Evolutionary conservation across 441 rosid species (phyloP), one percentile per base, ranked within the genome.

Genomic region (Pelargonium citronellum): DNA sequence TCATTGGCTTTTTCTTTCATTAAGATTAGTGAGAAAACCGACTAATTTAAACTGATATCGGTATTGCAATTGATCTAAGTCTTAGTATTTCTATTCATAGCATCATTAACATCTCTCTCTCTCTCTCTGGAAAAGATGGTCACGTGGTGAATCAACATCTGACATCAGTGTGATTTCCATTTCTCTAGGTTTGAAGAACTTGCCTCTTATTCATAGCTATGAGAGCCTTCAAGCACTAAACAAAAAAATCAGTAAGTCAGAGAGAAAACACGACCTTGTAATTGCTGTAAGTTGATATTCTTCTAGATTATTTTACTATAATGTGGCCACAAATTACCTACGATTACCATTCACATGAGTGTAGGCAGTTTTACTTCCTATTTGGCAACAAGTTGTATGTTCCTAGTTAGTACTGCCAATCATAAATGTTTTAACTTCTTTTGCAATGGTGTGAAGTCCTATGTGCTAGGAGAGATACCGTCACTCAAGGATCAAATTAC

Each of bases 391-490:
- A 34, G 39, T 5, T 27, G 44, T 10, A 8, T 41, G 16, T 0
- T 55, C 57, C n/a, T 37, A 41, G 19, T 34, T 11, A 4, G 39
- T 17, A 57, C 64, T 75, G 71, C 15, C 64, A 73, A 78, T 82
- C 68, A 83, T 69, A 67, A 43, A 61, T 44, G 27, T 71, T 74
- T 53, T 75, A 71, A 72, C 12, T 67, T 60, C 37, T 34, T 64
- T 70, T 46, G 30, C 22, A 53, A 17, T 71, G 70, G 70, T 70
- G 60, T 67, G 2, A 78, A 94, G 99, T 91, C 99, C 4, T 91
- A 94, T 75, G 97, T 90, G 70, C 89, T 94, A 72, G 99, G 99
- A 68, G 99, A 94, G 87, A 87, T 94, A 82, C 95, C 99, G 5
- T 90, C 96, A 22, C 74, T 90, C 71, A 81, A 90, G 81, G 97